These are phyloP conservation scores for Boletus eberwhitei DNA, from an alignment of 768 basidiomycete species.

Conservation along the genomic window DNA sequence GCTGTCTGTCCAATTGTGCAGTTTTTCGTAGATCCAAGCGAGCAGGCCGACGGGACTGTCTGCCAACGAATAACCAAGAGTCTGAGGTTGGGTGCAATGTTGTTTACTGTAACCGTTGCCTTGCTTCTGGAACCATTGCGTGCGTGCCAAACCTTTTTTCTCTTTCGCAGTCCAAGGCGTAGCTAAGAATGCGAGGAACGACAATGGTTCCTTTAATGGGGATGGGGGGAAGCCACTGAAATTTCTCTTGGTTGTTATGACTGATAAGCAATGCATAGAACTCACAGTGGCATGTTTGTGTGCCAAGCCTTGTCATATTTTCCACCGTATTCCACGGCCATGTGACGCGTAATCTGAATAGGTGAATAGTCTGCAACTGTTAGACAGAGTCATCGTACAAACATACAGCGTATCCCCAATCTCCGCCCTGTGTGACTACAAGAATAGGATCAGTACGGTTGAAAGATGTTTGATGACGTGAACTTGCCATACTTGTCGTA, in stretches of 20 bases:
- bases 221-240: slow-evolving; percentile 25
- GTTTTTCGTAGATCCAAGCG: slow-evolving; percentile 54
- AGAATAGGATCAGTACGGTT: background rate
- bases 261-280: background rate
- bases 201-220: slow-evolving; percentile 22
- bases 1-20: slow-evolving; percentile 45
- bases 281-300: slow-evolving; percentile 45
- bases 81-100: slow-evolving; percentile 48
- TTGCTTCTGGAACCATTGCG: slow-evolving; percentile 12
- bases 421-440: slow-evolving; percentile 48
- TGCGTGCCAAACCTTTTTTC: slow-evolving; percentile 19
- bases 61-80: slow-evolving; percentile 49
- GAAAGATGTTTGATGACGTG: background rate
- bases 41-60: slow-evolving; percentile 57
- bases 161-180: slow-evolving; percentile 30
- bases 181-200: slow-evolving; percentile 27
- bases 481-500: slow-evolving; percentile 46
- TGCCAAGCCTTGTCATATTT: slow-evolving; percentile 52
- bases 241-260: background rate
- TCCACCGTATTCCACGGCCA: slow-evolving; percentile 36
- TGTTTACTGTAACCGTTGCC: slow-evolving; percentile 32
- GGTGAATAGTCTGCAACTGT: background rate
- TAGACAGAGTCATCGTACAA: background rate
- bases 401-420: slow-evolving; percentile 42
- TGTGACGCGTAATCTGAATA: slow-evolving; percentile 33